Evolutionary conservation across 352 stramenopile genomes (phyloP), one percentile per base, ranked within the genome.

Genomic region (Phytophthora sp.): DNA sequence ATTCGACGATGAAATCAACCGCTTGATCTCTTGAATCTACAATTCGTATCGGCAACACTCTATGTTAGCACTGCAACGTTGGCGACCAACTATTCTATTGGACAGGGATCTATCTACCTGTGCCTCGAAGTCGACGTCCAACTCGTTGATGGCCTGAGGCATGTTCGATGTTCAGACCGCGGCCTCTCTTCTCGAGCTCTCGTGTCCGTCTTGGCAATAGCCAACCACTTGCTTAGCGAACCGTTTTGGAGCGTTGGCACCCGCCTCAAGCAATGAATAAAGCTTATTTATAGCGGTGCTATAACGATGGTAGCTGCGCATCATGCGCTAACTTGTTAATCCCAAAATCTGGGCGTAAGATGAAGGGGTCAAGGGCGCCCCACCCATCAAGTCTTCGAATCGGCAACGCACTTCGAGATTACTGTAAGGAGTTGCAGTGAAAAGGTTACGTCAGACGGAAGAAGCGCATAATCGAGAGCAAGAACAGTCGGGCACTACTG

Each of bases 21-120:
- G 82, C 50, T 78, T 84, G 47, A 93, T 90, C 79, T 94, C 84
- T 47, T 89, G 73, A 56, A 91, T 90, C 86, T 91, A 50, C 23
- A 54, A 15, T 12, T 42, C 27, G 44, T 5, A 45, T 2, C 29
- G n/a, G 44, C 33, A 39, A 35, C n/a, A n/a, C n/a, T n/a, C 23
- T 33, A 8, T 30, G n/a, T 71, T 45, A 60, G 44, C 33, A 57
- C 12, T 55, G 20, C 35, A 58, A 20, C 26, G 36, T 47, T 15
- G 13, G 13, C 18, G 4, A n/a, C n/a, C n/a, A n/a, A n/a, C n/a
- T n/a, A n/a, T n/a, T n/a, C n/a, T n/a, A n/a, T n/a, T n/a, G n/a
- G n/a, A n/a, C n/a, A n/a, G n/a, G n/a, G 13, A 35, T 20, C 2
- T 12, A 44, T n/a, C 4, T 57, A 90, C 83, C 83, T 90, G 83